Conservation (phyloP, 106 monocot species). For the Gastrodia elata region DNA sequence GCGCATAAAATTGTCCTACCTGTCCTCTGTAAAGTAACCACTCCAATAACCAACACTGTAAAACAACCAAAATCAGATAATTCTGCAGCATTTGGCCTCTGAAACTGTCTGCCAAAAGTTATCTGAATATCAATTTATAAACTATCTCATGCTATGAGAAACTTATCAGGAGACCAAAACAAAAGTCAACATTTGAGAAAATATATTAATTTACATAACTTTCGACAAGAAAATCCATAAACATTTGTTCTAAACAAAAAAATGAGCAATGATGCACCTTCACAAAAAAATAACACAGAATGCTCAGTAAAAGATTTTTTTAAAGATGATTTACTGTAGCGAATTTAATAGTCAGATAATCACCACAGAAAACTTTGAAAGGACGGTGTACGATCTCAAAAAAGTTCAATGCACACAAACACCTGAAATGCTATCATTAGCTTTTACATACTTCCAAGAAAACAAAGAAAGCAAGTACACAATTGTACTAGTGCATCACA, state of each 20-base stretch:
- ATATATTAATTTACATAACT: neutral
- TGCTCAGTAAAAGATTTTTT: neutral
- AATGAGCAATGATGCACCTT: neutral
- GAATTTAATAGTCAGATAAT: neutral
- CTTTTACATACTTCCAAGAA: too few species aligned
- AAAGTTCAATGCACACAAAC: neutral
- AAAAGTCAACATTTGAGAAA: slow-evolving; percentile 1
- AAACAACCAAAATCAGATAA: slow-evolving; percentile 92
- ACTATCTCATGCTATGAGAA: neutral
- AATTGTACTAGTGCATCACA: too few species aligned
- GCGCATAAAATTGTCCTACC: slow-evolving; percentile 24
- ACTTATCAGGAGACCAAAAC: neutral
- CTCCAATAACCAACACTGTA: slow-evolving; percentile 60
- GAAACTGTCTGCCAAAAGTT: slow-evolving; percentile 68
- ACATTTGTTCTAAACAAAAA: neutral
- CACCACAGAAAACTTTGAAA: too few species aligned
- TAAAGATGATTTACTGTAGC: neutral
- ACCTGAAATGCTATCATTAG: too few species aligned
- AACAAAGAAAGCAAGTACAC: too few species aligned
- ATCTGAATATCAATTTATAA: slow-evolving; percentile 3
- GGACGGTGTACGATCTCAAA: neutral
- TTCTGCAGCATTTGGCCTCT: slow-evolving; percentile 70
- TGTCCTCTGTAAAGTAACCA: slow-evolving; percentile 56
- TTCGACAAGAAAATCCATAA: neutral
- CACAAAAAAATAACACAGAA: neutral